A percentile compares a stretch with the other conserved stretches of the same genome.
Conservation (phyloP, 108 stramenopile genomes). For the Cyclotella cryptica region DNA sequence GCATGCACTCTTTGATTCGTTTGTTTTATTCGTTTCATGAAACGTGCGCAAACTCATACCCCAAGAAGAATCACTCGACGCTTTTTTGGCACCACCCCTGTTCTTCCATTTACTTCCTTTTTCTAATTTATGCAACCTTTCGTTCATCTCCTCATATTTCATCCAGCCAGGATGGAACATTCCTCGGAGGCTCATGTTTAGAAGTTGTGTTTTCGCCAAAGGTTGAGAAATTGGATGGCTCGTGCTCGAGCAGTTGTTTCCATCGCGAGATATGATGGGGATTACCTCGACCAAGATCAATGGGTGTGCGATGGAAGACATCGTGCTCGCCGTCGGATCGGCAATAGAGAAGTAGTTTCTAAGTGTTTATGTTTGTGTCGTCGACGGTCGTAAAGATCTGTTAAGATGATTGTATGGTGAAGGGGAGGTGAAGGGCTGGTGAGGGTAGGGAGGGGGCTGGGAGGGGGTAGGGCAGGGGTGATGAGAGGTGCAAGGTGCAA, state of each 20-base stretch:
- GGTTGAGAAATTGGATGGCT: slow-evolving; percentile 33
- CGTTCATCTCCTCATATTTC: slow-evolving; percentile 11
- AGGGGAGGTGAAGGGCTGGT: too few species aligned
- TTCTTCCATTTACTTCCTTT: background rate
- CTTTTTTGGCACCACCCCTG: background rate
- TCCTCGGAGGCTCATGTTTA: slow-evolving; percentile 38
- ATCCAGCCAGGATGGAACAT: slow-evolving; percentile 36
- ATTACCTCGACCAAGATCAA: slow-evolving; percentile 50
- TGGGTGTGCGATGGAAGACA: slow-evolving; percentile 8
- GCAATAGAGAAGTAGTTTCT: too few species aligned
- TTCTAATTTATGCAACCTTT: background rate
- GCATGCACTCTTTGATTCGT: background rate
- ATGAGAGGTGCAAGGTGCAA: too few species aligned
- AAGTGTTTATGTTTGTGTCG: too few species aligned
- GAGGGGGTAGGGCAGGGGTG: too few species aligned
- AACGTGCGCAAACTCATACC: background rate
- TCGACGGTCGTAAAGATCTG: too few species aligned
- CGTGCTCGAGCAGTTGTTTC: background rate
- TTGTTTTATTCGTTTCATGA: background rate
- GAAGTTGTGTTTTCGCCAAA: slow-evolving; percentile 49
- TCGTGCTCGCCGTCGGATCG: background rate
- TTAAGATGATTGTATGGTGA: too few species aligned
- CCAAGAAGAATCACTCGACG: background rate
- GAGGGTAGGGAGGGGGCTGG: too few species aligned
- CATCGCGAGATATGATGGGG: slow-evolving; percentile 3